Evolutionary conservation across 108 stramenopile species (phyloP).

Genomic region (Skeletonema grethae): DNA sequence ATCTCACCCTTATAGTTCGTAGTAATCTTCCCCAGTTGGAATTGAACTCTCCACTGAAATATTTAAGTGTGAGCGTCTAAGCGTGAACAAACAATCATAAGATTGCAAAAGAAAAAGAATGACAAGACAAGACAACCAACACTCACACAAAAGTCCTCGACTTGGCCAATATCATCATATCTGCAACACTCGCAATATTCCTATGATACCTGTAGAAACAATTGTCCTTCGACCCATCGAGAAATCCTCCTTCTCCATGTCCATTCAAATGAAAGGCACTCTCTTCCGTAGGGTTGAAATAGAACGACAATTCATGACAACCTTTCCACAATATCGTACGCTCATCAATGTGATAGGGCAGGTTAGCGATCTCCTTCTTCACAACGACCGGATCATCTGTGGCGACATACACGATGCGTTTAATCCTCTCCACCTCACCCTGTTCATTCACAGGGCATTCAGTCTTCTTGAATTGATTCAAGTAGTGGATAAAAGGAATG

Average conservation of each 20-base stretch:
- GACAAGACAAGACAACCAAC: too few species aligned
- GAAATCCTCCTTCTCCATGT: neutral
- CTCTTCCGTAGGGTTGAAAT: conserved; percentile 34
- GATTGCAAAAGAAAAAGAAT: too few species aligned
- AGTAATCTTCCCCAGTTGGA: conserved; percentile 51
- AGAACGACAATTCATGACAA: conserved; percentile 41
- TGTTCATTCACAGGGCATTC: conserved; percentile 14
- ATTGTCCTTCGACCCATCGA: conserved; percentile 9
- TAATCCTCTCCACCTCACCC: conserved; percentile 12
- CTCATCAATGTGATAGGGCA: conserved; percentile 7
- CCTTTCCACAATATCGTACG: conserved; percentile 13
- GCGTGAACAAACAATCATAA: neutral
- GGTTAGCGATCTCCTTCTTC: conserved; percentile 10
- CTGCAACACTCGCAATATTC: conserved; percentile 47
- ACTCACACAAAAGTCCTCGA: conserved; percentile 23
- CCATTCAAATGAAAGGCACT: conserved; percentile 23
- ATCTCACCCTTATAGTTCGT: conserved; percentile 11
- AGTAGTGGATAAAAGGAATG: conserved; percentile 19
- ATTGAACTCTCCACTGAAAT: conserved; percentile 43
- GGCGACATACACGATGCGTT: conserved; percentile 32
- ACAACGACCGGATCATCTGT: conserved; percentile 46
- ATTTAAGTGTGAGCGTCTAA: neutral
- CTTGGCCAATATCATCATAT: conserved; percentile 34
- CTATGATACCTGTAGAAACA: conserved; percentile 40
- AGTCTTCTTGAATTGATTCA: conserved; percentile 9